Evolutionary conservation across 495 filamentous ascomycete species (phyloP).

Genomic region (Tuber calosporum): DNA sequence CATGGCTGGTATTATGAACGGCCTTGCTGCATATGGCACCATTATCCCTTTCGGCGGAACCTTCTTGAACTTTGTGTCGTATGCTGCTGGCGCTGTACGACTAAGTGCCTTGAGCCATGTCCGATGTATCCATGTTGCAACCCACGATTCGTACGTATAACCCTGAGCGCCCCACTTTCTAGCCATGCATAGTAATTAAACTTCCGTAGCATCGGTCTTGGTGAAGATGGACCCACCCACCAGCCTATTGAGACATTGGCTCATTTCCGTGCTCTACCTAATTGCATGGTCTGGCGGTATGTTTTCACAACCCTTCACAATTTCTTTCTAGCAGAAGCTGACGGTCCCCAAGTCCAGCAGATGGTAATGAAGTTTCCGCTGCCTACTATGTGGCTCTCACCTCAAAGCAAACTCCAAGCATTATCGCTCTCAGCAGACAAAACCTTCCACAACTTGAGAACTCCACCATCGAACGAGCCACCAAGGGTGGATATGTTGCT

Average conservation of each 20-base stretch:
- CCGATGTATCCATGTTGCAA: slow-evolving; percentile 91
- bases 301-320: slow-evolving; percentile 6
- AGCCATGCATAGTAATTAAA: neutral
- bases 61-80: slow-evolving; percentile 99
- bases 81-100: slow-evolving; percentile 90
- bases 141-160: slow-evolving; percentile 68
- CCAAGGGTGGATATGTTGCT: slow-evolving; percentile 90
- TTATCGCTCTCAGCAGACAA: slow-evolving; percentile 92
- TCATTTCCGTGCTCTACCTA: slow-evolving; percentile 97
- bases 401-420: slow-evolving; percentile 80
- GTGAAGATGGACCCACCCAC: slow-evolving; percentile 97
- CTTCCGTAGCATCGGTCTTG: slow-evolving; percentile 66
- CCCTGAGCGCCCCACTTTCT: neutral
- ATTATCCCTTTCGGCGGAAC: slow-evolving; percentile 89
- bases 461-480: slow-evolving; percentile 74
- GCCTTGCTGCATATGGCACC: slow-evolving; percentile 89
- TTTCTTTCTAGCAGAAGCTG: neutral
- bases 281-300: slow-evolving; percentile 96
- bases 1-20: slow-evolving; percentile 98
- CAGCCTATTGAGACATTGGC: slow-evolving; percentile 99
- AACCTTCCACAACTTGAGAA: slow-evolving; percentile 97
- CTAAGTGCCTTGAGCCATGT: slow-evolving; percentile 86
- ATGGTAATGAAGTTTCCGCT: slow-evolving; percentile 96
- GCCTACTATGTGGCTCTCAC: slow-evolving; percentile 95
- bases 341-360: slow-evolving; percentile 54